These are phyloP conservation scores for Cytospora mali DNA, from an alignment of 2,329 filamentous ascomycete genomes.

Conservation along the genomic window DNA sequence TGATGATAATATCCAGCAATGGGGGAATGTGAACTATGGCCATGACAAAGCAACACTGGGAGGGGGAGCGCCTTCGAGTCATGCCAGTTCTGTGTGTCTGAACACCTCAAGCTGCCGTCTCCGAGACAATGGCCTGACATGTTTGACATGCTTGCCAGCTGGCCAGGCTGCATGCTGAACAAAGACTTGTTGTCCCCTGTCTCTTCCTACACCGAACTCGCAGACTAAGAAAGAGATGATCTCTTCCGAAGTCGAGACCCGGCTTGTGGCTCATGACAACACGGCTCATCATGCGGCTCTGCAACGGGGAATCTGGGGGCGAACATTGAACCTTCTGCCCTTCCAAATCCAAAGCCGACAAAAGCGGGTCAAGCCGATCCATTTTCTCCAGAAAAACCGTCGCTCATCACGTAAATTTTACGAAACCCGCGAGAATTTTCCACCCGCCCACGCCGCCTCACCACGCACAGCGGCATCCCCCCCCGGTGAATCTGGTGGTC, in stretches of 20 bases:
- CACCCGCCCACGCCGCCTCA: slow-evolving; percentile 7
- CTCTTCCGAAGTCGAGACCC: too few relatives aligned
- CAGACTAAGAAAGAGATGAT: too few relatives aligned
- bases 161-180: too few relatives aligned
- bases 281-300: neutral
- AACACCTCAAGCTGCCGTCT: too few relatives aligned
- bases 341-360: slow-evolving; percentile 8
- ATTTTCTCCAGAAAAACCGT: slow-evolving; percentile 14
- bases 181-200: neutral
- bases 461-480: neutral
- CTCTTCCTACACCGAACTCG: neutral
- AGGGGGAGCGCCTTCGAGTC: too few relatives aligned
- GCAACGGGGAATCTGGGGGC: slow-evolving; percentile 12
- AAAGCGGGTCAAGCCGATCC: slow-evolving; percentile 6
- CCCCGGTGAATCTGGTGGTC: neutral
- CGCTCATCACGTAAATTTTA: slow-evolving; percentile 20
- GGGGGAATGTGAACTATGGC: too few relatives aligned
- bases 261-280: neutral
- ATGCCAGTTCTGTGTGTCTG: too few relatives aligned
- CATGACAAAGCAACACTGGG: too few relatives aligned
- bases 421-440: slow-evolving; percentile 18
- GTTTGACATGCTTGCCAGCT: too few relatives aligned
- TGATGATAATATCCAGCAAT: too few relatives aligned
- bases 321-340: slow-evolving; percentile 7
- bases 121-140: too few relatives aligned